Evolutionary conservation across 2,329 filamentous ascomycete genomes (phyloP), one percentile per base, ranked within the genome.

Genomic region (Hymenoscyphus albidus): DNA sequence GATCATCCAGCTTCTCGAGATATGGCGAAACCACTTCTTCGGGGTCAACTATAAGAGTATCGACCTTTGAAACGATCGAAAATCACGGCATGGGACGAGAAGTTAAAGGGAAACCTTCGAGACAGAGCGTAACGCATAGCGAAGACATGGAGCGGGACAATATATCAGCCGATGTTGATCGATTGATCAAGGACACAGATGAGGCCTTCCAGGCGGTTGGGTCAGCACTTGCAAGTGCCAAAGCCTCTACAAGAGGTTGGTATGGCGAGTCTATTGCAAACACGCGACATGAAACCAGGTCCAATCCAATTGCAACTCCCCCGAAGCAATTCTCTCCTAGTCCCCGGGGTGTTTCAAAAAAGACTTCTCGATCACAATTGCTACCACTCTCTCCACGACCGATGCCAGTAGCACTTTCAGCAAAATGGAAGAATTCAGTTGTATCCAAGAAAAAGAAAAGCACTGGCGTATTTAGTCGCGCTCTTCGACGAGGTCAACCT

Each of bases 151-250:
- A 71, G 6, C 71, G 70, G 64, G 69, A 65, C 18, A 54, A 62
- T 18, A 39, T 67, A 2, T 65, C 59, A 16, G 62, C 70, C 5
- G 68, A 70, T 40, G 66, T 82, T 2, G 77, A 80, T 61, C 76
- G 80, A 66, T 76, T 85, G 66, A 81, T 83, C 58, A 75, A 76
- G 66, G 79, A 84, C 69, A 79, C 81, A 3, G 81, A 85, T 65
- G 77, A 80, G 64, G 81, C 82, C 35, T 84, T 84, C 73, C 77
- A 78, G 71, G 77, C 78, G 13, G 78, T 81, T 31, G 79, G 77
- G 2, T 75, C 72, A 60, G 77, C 78, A 18, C 72, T 83, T 48
- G 75, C 74, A 42, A 76, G 81, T 61, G 76, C 77, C 35, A 74
- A 74, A 67, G 65, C 71, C 51, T 69, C 72, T 4, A 73, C 69